Percentiles rank a stretch among this genome's conserved stretches.
Evolutionary conservation across 129 eudicot genomes (phyloP).

Genomic region (Saussurea involucrata): DNA sequence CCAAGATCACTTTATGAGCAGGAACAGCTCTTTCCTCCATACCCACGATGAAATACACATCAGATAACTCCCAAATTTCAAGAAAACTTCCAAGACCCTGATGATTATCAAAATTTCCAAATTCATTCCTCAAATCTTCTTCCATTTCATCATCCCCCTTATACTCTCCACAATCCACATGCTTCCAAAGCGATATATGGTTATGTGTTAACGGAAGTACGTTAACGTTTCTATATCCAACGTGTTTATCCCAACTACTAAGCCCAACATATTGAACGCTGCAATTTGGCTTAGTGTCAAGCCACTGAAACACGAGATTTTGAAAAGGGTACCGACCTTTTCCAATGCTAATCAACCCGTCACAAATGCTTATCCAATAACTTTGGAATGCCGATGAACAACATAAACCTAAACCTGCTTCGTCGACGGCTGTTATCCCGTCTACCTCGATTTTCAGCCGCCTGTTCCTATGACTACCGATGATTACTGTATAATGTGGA

Average conservation of each 20-base stretch:
- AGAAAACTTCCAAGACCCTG: conserved; percentile 74
- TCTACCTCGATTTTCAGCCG: conserved; percentile 78
- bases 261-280: conserved; percentile 95
- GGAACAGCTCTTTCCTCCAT: conserved; percentile 75
- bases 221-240: conserved; percentile 87
- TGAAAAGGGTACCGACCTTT: conserved; percentile 97
- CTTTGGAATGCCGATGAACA: conserved; percentile 92
- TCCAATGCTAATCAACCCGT: conserved; percentile 90
- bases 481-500: conserved; percentile 84
- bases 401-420: conserved; percentile 73
- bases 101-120: conserved; percentile 48
- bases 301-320: conserved; percentile 92
- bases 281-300: conserved; percentile 83
- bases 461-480: conserved; percentile 87
- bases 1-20: conserved; percentile 81
- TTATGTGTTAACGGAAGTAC: conserved; percentile 80
- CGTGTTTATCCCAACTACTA: conserved; percentile 99
- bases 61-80: conserved; percentile 92
- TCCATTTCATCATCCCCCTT: conserved; percentile 56
- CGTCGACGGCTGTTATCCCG: conserved; percentile 89
- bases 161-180: conserved; percentile 61
- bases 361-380: conserved; percentile 93
- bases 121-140: conserved; percentile 57
- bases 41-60: conserved; percentile 72
- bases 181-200: conserved; percentile 89